Evolutionary conservation across 2,329 filamentous ascomycete genomes (phyloP).

Genomic region (Diaporthe caulivora): DNA sequence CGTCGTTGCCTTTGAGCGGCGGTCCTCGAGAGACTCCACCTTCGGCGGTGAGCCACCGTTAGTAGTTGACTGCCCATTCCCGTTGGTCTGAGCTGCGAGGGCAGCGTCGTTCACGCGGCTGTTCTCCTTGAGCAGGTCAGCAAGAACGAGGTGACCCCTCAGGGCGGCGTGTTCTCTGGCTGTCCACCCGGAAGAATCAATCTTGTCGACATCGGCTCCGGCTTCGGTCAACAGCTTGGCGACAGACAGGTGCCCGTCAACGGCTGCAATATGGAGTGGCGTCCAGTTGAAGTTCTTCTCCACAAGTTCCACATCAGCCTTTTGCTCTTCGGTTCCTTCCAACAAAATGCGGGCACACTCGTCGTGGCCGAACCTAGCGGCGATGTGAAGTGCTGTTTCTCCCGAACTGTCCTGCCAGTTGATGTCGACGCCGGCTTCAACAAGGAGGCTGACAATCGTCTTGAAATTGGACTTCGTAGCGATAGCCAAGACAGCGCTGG

Average conservation of each 20-base stretch:
- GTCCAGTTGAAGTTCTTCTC: constrained; percentile 95
- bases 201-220: constrained; percentile 79
- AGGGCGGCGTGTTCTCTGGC: constrained; percentile 93
- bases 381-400: constrained; percentile 92
- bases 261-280: constrained; percentile 91
- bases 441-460: constrained; percentile 86
- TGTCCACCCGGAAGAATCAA: constrained; percentile 93
- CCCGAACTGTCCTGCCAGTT: constrained; percentile 93
- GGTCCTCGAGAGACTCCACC: constrained; percentile 71
- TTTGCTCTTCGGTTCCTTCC: constrained; percentile 76
- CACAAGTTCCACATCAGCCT: constrained; percentile 79
- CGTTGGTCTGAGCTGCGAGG: constrained; percentile 27
- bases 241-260: constrained; percentile 84
- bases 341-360: constrained; percentile 84
- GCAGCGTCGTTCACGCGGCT: constrained; percentile 54
- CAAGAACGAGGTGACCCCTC: constrained; percentile 87
- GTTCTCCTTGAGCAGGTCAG: constrained; percentile 69
- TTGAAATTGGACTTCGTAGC: constrained; percentile 91
- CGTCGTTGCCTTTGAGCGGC: constrained; percentile 64
- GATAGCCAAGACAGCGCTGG: constrained; percentile 87
- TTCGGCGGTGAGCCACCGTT: constrained; percentile 60
- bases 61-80: constrained; percentile 31
- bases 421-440: constrained; percentile 90
- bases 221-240: constrained; percentile 82
- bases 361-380: constrained; percentile 87